Evolutionary conservation across 225 moss, liverwort and hornwort genomes (phyloP).

Genomic region (Thuidium tamariscinum): DNA sequence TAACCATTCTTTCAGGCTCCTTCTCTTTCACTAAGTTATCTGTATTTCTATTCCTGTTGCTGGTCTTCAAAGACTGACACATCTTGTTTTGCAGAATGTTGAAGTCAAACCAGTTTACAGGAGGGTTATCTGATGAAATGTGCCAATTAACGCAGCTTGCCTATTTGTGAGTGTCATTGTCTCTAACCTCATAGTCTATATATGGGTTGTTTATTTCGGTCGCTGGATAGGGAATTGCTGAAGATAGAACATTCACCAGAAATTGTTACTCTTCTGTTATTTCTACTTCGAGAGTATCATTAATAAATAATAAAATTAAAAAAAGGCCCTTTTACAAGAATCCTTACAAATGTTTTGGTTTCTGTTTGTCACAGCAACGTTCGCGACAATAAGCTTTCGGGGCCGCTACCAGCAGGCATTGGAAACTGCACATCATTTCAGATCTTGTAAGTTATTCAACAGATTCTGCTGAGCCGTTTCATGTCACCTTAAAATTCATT

Average conservation of each 20-base stretch:
- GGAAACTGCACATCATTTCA: slow-evolving; percentile 57
- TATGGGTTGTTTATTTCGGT: not conserved
- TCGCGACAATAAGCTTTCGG: slow-evolving; percentile 36
- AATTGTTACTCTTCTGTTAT: not conserved
- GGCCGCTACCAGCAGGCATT: slow-evolving; percentile 43
- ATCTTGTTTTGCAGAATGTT: slow-evolving; percentile 25
- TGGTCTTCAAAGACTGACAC: not conserved
- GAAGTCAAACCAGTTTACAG: slow-evolving; percentile 40
- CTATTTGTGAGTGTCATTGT: slow-evolving; percentile 28
- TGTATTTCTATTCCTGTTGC: not conserved
- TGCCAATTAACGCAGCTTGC: slow-evolving; percentile 50
- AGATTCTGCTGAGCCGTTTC: not conserved
- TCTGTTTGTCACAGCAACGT: slow-evolving; percentile 25
- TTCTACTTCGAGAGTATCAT: too few relatives aligned
- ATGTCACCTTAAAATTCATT: not conserved
- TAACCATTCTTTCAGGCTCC: not conserved
- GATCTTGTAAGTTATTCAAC: slow-evolving; percentile 21
- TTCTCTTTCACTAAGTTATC: not conserved
- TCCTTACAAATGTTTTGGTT: not conserved
- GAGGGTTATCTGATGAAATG: slow-evolving; percentile 47
- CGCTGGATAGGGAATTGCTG: not conserved
- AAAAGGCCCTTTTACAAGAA: not conserved
- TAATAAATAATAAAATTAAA: not conserved
- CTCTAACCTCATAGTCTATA: not conserved
- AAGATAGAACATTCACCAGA: not conserved